Evolutionary conservation across 1,284 basidiomycete species (phyloP), one percentile per base, ranked within the genome.

Genomic region (Pascua sp.): DNA sequence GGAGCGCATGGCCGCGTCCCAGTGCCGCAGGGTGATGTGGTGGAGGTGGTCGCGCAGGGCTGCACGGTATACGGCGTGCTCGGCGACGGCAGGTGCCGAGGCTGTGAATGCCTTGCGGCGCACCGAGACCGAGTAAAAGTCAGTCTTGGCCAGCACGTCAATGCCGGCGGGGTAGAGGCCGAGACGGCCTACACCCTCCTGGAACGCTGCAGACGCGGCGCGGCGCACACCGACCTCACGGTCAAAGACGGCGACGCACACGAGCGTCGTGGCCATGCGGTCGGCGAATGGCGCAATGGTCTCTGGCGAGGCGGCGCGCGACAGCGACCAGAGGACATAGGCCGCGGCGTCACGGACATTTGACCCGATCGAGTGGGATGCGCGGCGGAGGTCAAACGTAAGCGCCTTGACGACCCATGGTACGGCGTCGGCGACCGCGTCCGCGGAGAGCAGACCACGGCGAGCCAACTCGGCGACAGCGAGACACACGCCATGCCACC

Each of bases 201-300:
- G 96, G 73, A 92, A 98, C 4, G 95, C 92, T 10, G 96, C 96
- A 76, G 94, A 98, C 3, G 95, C 93, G 5, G 96, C 96, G 60
- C 96, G 81, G n/a, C 96, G 84, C 49, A 98, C 92, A 57, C 91
- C 90, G 12, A 98, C 86, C 71, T 98, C 96, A 36, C 96, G 84
- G 77, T 99, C 96, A 66, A 88, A 92, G 42, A 92, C 80, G 0
- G 94, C 85, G 5, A 92, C 89, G 11, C 85, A 83, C 9, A 88
- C 85, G 51, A 98, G 81, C 32, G 80, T 79, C 41, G 82, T 83
- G 1, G 94, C 88, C 17, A 96, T 82, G 46, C 79, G 78, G 11
- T 79, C 73, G 1, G 89, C 85, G 71, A 86, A 83, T 0, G 86
- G 85, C 43, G 78, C 73, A 37, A 95, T 78, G n/a, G 80, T 77